These are phyloP conservation scores for Phoma sp. DNA, from an alignment of 2,329 filamentous ascomycete species.

Conservation along the genomic window DNA sequence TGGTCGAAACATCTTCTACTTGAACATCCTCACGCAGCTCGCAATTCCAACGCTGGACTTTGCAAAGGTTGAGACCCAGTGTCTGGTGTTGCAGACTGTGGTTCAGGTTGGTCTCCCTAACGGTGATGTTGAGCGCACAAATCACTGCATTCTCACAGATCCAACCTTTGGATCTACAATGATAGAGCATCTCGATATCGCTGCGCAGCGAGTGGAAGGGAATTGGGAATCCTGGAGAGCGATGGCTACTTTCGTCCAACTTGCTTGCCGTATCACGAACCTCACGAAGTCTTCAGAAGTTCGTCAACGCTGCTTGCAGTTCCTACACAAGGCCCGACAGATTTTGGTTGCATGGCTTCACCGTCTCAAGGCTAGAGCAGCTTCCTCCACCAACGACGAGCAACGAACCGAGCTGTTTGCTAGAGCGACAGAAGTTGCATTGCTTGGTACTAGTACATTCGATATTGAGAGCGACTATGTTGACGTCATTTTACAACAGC, in stretches of 20 bases:
- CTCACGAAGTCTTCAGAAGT: conserved; percentile 39
- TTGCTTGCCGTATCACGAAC: conserved; percentile 56
- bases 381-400: conserved; percentile 27
- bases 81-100: conserved; percentile 59
- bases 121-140: conserved; percentile 32
- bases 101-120: conserved; percentile 56
- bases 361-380: conserved; percentile 40
- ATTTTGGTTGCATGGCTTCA: conserved; percentile 53
- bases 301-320: conserved; percentile 33
- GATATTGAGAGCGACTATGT: conserved; percentile 51
- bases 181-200: conserved; percentile 23
- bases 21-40: conserved; percentile 63
- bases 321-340: conserved; percentile 44
- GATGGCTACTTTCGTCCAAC: conserved; percentile 49
- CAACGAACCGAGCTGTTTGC: conserved; percentile 43
- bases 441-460: conserved; percentile 57
- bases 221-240: conserved; percentile 52
- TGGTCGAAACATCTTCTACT: conserved; percentile 61
- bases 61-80: conserved; percentile 56
- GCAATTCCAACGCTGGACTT: conserved; percentile 58
- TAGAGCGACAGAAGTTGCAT: conserved; percentile 50
- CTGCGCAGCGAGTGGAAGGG: conserved; percentile 17
- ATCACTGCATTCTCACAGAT: conserved; percentile 50
- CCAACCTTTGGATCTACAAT: conserved; percentile 39
- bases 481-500: conserved; percentile 31